These are phyloP conservation scores for Coniochaeta sp. DNA, from an alignment of 2,329 filamentous ascomycete genomes.

Conservation along the genomic window DNA sequence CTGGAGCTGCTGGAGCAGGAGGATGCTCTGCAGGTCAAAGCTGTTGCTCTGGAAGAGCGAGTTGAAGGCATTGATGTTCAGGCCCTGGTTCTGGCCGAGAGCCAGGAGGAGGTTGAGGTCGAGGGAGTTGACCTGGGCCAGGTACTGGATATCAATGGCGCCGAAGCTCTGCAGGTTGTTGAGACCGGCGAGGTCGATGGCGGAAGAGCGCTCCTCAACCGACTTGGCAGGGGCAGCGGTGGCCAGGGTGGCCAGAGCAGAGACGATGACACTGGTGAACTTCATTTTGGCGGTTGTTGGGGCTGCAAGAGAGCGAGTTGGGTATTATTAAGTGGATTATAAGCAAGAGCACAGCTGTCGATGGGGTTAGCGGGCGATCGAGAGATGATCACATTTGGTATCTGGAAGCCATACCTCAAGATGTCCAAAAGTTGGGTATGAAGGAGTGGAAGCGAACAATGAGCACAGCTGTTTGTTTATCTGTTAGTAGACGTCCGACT, in stretches of 20 bases:
- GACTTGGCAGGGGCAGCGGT: slow-evolving; percentile 33
- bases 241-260: slow-evolving; percentile 35
- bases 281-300: slow-evolving; percentile 37
- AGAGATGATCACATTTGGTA: background rate
- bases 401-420: slow-evolving; percentile 23
- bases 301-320: slow-evolving; percentile 15
- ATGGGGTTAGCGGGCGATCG: slow-evolving; percentile 12
- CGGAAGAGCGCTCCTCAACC: slow-evolving; percentile 25
- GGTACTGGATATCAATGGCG: slow-evolving; percentile 28
- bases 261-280: slow-evolving; percentile 35
- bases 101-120: slow-evolving; percentile 37
- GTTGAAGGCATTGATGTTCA: slow-evolving; percentile 36
- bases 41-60: slow-evolving; percentile 29
- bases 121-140: slow-evolving; percentile 29
- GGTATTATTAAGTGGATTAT: slow-evolving; percentile 19
- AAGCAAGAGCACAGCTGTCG: slow-evolving; percentile 35
- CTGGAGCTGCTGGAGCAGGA: slow-evolving; percentile 33
- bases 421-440: slow-evolving; percentile 27
- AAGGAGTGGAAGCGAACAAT: slow-evolving; percentile 36
- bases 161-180: slow-evolving; percentile 32
- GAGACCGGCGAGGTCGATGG: slow-evolving; percentile 30
- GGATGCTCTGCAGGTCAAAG: slow-evolving; percentile 32
- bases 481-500: background rate
- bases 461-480: slow-evolving; percentile 36
- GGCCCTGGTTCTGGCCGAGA: slow-evolving; percentile 34